Percentiles rank a stretch among this genome's conserved stretches.
phyloP scores from a whole-genome alignment of 2,329 filamentous ascomycete genomes.

The Alternaria longipes region DNA sequence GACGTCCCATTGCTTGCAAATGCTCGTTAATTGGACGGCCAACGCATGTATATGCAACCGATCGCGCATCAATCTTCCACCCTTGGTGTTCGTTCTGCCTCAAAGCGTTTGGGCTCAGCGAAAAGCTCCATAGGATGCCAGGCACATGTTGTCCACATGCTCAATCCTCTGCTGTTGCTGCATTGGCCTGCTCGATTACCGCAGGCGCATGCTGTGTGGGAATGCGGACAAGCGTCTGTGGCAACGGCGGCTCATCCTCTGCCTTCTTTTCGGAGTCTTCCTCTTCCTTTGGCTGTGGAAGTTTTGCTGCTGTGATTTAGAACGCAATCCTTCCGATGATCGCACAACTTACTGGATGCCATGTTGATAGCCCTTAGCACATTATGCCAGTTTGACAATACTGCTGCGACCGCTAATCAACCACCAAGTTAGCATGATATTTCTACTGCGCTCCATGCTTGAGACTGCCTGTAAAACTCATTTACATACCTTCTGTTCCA shows the following conservation, averaged over 20 bases:
- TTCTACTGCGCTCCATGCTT: not conserved
- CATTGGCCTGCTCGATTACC: conserved; percentile 46
- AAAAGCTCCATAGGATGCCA: conserved; percentile 4
- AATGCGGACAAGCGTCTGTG: conserved; percentile 84
- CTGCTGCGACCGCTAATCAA: conserved; percentile 76
- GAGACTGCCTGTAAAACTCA: not conserved
- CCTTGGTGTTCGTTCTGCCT: conserved; percentile 4
- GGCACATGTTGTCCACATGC: conserved; percentile 13
- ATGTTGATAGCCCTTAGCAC: conserved; percentile 85
- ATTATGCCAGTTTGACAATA: conserved; percentile 87
- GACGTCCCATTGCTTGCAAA: conserved; percentile 2
- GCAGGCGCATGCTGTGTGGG: conserved; percentile 73
- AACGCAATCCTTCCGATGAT: not conserved
- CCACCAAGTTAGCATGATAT: conserved; percentile 31
- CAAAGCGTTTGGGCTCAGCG: conserved; percentile 14
- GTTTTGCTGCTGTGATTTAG: conserved; percentile 65
- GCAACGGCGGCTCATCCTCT: conserved; percentile 65
- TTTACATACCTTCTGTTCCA: conserved; percentile 75
- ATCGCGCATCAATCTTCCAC: conserved; percentile 1
- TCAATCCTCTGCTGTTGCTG: conserved; percentile 46
- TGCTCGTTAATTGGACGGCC: conserved; percentile 20
- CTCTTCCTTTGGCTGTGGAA: conserved; percentile 67
- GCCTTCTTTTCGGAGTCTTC: conserved; percentile 53
- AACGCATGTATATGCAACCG: conserved; percentile 10
- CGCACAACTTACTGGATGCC: conserved; percentile 73